phyloP scores from a whole-genome alignment of 2,329 filamentous ascomycete species.

The Cytospora paraplurivora region DNA sequence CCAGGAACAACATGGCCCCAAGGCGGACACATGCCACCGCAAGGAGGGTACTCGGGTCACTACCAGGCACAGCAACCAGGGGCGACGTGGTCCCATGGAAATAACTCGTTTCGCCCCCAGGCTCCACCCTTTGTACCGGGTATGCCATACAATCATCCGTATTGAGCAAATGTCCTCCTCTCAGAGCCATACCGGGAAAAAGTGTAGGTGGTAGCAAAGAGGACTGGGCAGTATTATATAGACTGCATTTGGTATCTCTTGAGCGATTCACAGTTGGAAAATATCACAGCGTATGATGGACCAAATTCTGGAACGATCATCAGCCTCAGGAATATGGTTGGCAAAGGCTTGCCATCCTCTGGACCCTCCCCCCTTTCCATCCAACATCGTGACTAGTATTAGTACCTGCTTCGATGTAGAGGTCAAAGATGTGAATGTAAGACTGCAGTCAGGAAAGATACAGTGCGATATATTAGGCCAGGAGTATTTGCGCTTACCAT shows the following conservation, averaged over 20 bases:
- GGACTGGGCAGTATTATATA: background rate
- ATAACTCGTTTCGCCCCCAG: background rate
- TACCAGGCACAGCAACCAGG: background rate
- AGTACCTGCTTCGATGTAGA: no score
- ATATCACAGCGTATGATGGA: background rate
- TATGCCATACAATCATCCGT: background rate
- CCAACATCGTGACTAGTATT: no score
- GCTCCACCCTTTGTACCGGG: background rate
- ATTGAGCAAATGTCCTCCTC: background rate
- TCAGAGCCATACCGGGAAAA: background rate
- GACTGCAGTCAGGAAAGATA: no score
- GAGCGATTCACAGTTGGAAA: background rate
- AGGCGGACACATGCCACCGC: background rate
- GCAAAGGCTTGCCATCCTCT: no score
- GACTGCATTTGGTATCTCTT: background rate
- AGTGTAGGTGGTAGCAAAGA: background rate
- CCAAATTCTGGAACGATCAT: background rate
- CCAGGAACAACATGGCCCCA: background rate
- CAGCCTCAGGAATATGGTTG: no score
- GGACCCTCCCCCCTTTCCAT: no score
- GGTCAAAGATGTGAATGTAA: no score
- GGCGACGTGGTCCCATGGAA: background rate
- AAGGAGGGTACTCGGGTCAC: background rate
- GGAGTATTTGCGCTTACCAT: no score
- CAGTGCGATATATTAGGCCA: no score